These are phyloP conservation scores for Lepidium campestre DNA, from an alignment of 441 rosid species.

Conservation along the genomic window DNA sequence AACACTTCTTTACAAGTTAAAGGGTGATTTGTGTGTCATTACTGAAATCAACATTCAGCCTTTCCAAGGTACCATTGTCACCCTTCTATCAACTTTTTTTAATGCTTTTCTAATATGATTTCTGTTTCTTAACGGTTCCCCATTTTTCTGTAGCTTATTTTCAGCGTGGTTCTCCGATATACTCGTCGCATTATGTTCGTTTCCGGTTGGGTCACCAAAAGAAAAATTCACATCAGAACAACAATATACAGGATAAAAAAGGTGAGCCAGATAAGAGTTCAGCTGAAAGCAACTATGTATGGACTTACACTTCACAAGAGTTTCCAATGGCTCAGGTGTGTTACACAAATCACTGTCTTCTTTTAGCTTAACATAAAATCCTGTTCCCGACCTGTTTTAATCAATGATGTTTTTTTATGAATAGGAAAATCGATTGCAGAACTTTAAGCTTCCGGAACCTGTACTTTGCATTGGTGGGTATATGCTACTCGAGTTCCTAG, in stretches of 20 bases:
- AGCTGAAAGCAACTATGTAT: slow-evolving; percentile 42
- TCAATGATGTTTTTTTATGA: slow-evolving; percentile 6
- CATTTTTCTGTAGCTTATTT: slow-evolving; percentile 57
- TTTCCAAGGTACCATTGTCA: slow-evolving; percentile 52
- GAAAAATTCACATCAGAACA: slow-evolving; percentile 25
- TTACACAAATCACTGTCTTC: not conserved
- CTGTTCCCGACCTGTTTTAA: slow-evolving; percentile 5
- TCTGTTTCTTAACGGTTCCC: slow-evolving; percentile 11
- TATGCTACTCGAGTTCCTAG: slow-evolving; percentile 75
- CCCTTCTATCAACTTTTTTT: not conserved
- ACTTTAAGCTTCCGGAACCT: slow-evolving; percentile 77
- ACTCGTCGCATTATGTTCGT: slow-evolving; percentile 71
- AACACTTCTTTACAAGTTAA: slow-evolving; percentile 65
- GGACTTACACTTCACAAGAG: slow-evolving; percentile 84
- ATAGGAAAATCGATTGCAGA: slow-evolving; percentile 73
- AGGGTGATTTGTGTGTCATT: slow-evolving; percentile 61
- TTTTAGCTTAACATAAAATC: not conserved
- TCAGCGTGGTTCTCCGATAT: slow-evolving; percentile 66
- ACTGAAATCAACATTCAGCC: slow-evolving; percentile 72
- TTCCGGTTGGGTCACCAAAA: slow-evolving; percentile 63
- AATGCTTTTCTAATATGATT: not conserved
- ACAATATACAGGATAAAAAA: slow-evolving; percentile 23
- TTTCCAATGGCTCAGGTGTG: slow-evolving; percentile 84
- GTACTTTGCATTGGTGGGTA: slow-evolving; percentile 80
- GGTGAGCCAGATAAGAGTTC: slow-evolving; percentile 28